These are phyloP conservation scores for Heliosperma pusillum DNA, from an alignment of 148 eudicot genomes.

Conservation along the genomic window DNA sequence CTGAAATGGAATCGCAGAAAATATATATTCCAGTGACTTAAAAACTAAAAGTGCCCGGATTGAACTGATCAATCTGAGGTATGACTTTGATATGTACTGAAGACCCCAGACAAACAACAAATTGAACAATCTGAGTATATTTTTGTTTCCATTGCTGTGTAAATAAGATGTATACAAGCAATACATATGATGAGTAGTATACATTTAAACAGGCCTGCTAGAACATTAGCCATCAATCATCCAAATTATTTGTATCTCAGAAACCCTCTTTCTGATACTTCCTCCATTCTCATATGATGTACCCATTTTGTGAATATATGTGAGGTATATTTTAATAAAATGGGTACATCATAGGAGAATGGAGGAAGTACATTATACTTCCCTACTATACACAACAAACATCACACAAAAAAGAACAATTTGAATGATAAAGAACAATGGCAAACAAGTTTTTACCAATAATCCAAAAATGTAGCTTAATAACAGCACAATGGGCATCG, in stretches of 20 bases:
- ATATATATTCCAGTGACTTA: too few relatives aligned
- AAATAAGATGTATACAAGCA: constrained; percentile 11
- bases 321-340: too few relatives aligned
- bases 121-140: constrained; percentile 6
- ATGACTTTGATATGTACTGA: background rate
- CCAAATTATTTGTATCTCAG: background rate
- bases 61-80: background rate
- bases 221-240: constrained; percentile 19
- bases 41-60: too few relatives aligned
- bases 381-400: constrained; percentile 47
- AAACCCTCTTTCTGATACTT: too few relatives aligned
- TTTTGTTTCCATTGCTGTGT: background rate
- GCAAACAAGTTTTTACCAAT: constrained; percentile 16
- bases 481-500: constrained; percentile 84
- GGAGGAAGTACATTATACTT: constrained; percentile 10
- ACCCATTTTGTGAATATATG: too few relatives aligned
- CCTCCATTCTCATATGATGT: too few relatives aligned
- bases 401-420: constrained; percentile 13
- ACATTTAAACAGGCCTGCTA: constrained; percentile 6
- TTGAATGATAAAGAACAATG: background rate
- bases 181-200: constrained; percentile 15
- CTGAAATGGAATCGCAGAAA: too few relatives aligned
- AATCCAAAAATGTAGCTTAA: constrained; percentile 19
- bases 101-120: background rate
- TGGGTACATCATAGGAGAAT: too few relatives aligned